Evolutionary conservation across 148 eudicot genomes (phyloP).

Genomic region (Camellia sinensis): DNA sequence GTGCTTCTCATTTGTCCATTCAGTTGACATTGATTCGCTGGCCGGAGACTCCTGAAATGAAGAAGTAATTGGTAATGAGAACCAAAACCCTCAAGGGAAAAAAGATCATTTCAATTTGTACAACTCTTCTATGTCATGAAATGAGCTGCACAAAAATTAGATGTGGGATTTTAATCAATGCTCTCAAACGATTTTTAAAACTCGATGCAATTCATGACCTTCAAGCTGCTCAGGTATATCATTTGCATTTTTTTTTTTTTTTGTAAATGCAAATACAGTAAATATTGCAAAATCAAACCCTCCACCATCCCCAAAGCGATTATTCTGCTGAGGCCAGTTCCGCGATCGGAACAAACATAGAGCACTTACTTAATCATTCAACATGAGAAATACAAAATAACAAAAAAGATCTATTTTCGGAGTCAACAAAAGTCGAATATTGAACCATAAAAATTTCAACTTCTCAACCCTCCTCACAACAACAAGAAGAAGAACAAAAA

Average conservation of each 20-base stretch:
- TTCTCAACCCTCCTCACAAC: background rate
- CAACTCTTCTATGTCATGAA: background rate
- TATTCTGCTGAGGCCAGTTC: too few species aligned
- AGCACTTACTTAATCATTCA: background rate
- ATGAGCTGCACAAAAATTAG: background rate
- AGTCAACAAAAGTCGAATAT: background rate
- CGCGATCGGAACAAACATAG: background rate
- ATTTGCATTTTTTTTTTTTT: background rate
- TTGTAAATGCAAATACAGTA: background rate
- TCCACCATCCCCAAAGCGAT: too few species aligned
- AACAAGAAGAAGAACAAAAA: background rate
- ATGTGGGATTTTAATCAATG: background rate
- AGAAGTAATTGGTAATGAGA: conserved; percentile 1
- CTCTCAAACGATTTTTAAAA: background rate
- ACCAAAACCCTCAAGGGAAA: background rate
- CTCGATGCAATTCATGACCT: background rate
- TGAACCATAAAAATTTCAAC: background rate
- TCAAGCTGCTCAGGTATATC: background rate
- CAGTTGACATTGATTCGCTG: conserved; percentile 30
- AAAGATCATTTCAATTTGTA: background rate
- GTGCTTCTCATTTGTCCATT: conserved; percentile 97
- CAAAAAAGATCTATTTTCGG: background rate
- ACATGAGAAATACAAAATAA: background rate
- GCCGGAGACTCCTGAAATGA: conserved; percentile 38
- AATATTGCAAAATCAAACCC: background rate